Evolutionary conservation across 73 alveolate genomes (phyloP), one percentile per base, ranked within the genome.

Genomic region (Stentor roeselii): DNA sequence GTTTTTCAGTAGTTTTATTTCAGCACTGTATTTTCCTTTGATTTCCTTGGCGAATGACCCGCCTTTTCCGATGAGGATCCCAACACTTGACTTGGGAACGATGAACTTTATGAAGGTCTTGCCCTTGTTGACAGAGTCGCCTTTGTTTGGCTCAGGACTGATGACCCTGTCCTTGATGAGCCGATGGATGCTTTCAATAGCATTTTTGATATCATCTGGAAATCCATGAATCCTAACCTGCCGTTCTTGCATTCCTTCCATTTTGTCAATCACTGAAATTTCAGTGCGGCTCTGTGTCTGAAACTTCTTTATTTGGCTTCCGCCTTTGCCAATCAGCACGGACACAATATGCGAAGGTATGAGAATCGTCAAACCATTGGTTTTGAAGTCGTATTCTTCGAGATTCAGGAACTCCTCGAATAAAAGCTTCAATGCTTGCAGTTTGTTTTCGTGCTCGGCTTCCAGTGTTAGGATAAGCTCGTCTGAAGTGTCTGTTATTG

Each of bases 301-400:
- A 11, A 67, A 2, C n/a, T 34, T 21, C 41, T 34, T 67, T 1
- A 67, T 32, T 40, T 67, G 80, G 11, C 21, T 67, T 67, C 80
- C 80, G 14, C 80, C 80, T 67, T 67, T 67, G 1, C 80, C 80
- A 67, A 67, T 67, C 1, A 67, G 41, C 37, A 67, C n/a, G 21
- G 80, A 67, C 37, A 67, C 80, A 15, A 67, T 67, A 67, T 67
- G n/a, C 37, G n/a, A 21, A 67, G 80, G 80, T 36, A 67, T 67
- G 37, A 67, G 41, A 67, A 67, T 67, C 11, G 37, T 67, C 41
- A 67, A 11, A 21, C 80, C 80, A 67, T 67, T 32, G 21, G 15
- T 32, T 67, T 67, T 67, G 41, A 67, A 21, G 11, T 67, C 37
- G 34, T 67, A 67, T 21, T 67, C 80, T 0, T 32, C 80, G 21